Conservation (phyloP, 768 basidiomycete genomes). For the Boletus coccyginus region DNA sequence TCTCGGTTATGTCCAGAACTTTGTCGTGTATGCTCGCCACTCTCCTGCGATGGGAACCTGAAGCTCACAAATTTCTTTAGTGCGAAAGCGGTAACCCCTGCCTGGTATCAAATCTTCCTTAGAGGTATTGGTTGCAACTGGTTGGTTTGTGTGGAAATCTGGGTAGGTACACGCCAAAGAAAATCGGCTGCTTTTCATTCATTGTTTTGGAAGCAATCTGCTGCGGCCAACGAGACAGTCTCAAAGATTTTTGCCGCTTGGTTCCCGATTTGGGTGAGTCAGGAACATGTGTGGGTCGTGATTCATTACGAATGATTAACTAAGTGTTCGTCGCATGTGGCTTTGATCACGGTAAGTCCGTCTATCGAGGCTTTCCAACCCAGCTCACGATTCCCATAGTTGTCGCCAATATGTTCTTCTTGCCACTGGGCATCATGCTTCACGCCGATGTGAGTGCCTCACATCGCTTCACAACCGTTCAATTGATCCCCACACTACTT, state of each 20-base stretch:
- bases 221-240: constrained; percentile 61
- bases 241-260: constrained; percentile 70
- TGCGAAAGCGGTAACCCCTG: constrained; percentile 59
- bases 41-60: neutral
- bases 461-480: neutral
- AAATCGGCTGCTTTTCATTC: neutral
- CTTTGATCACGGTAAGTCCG: constrained; percentile 60
- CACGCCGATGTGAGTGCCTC: constrained; percentile 51
- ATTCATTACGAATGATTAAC: neutral
- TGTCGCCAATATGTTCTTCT: constrained; percentile 74
- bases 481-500: neutral
- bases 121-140: constrained; percentile 77
- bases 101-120: constrained; percentile 72
- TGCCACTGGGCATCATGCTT: constrained; percentile 70
- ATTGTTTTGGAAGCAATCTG: constrained; percentile 52
- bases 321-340: constrained; percentile 70
- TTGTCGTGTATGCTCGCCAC: constrained; percentile 53
- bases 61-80: constrained; percentile 32
- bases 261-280: constrained; percentile 71
- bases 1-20: constrained; percentile 45
- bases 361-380: neutral
- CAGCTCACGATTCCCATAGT: constrained; percentile 36
- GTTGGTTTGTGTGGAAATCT: constrained; percentile 70
- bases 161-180: constrained; percentile 44
- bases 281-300: neutral